Evolutionary conservation across 2,329 filamentous ascomycete genomes (phyloP).

Genomic region (Sclerotinia subarctica): DNA sequence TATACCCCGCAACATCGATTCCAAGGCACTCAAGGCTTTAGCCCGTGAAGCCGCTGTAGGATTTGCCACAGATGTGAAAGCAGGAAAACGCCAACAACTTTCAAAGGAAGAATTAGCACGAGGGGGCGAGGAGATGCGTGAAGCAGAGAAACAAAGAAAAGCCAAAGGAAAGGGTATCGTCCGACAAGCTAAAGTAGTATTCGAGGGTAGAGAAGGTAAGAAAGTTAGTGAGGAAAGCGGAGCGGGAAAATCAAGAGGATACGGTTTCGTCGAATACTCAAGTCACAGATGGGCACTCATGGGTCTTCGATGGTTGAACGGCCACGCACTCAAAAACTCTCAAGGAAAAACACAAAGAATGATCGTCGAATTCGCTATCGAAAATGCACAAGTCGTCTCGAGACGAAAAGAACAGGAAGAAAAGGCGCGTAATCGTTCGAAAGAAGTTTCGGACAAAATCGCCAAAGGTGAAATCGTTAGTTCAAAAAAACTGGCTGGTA

Average conservation of each 20-base stretch:
- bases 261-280: slow-evolving; percentile 96
- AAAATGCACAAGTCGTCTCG: slow-evolving; percentile 93
- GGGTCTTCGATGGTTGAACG: slow-evolving; percentile 91
- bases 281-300: slow-evolving; percentile 93
- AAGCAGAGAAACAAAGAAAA: slow-evolving; percentile 76
- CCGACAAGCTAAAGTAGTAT: slow-evolving; percentile 90
- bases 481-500: slow-evolving; percentile 37
- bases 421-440: slow-evolving; percentile 46
- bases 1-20: slow-evolving; percentile 75
- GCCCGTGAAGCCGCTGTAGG: slow-evolving; percentile 91
- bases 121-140: slow-evolving; percentile 74
- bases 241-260: slow-evolving; percentile 82
- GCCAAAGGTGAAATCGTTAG: slow-evolving; percentile 34
- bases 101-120: slow-evolving; percentile 86
- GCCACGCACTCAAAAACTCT: slow-evolving; percentile 57
- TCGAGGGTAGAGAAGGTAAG: slow-evolving; percentile 79
- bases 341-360: slow-evolving; percentile 81
- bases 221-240: slow-evolving; percentile 77
- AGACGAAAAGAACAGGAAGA: slow-evolving; percentile 65
- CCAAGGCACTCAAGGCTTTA: slow-evolving; percentile 86
- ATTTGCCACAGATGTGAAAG: slow-evolving; percentile 86
- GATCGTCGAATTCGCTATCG: slow-evolving; percentile 96
- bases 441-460: slow-evolving; percentile 38
- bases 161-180: slow-evolving; percentile 83
- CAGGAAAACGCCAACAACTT: slow-evolving; percentile 68